Evolutionary conservation across 2,329 filamentous ascomycete genomes (phyloP).

Genomic region (Alternaria ventricosa): DNA sequence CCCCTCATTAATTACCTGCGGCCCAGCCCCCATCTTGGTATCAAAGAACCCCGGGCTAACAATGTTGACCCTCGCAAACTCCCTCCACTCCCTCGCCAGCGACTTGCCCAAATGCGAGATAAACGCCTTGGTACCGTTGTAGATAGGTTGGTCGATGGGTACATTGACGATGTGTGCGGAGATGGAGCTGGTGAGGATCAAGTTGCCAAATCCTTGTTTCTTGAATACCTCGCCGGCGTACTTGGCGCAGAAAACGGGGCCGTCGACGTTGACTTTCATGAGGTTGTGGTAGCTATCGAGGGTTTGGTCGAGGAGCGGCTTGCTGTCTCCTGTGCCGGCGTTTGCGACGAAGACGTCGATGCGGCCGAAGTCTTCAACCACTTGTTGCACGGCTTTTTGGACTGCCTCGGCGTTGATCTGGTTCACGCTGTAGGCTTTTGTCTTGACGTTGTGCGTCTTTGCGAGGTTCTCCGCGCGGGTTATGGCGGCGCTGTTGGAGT

Average conservation of each 20-base stretch:
- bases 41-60: conserved; percentile 72
- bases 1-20: conserved; percentile 66
- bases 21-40: conserved; percentile 68
- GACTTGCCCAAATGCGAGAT: conserved; percentile 67
- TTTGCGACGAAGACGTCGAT: conserved; percentile 71
- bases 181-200: conserved; percentile 72
- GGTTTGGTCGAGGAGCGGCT: conserved; percentile 62
- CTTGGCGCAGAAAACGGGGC: conserved; percentile 53
- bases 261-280: conserved; percentile 74
- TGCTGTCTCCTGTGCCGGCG: conserved; percentile 65
- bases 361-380: conserved; percentile 71
- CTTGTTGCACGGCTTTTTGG: conserved; percentile 64
- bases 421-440: conserved; percentile 69
- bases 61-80: conserved; percentile 70
- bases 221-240: conserved; percentile 52
- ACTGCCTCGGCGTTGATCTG: conserved; percentile 60
- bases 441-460: conserved; percentile 64
- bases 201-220: conserved; percentile 58
- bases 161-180: conserved; percentile 82
- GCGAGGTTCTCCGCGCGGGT: conserved; percentile 65
- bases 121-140: conserved; percentile 63
- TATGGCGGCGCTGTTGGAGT: conserved; percentile 60
- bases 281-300: conserved; percentile 70
- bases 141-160: conserved; percentile 65
- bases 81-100: conserved; percentile 70